phyloP scores from a whole-genome alignment of 1,284 basidiomycete genomes.

The Boletus austroedulis region DNA sequence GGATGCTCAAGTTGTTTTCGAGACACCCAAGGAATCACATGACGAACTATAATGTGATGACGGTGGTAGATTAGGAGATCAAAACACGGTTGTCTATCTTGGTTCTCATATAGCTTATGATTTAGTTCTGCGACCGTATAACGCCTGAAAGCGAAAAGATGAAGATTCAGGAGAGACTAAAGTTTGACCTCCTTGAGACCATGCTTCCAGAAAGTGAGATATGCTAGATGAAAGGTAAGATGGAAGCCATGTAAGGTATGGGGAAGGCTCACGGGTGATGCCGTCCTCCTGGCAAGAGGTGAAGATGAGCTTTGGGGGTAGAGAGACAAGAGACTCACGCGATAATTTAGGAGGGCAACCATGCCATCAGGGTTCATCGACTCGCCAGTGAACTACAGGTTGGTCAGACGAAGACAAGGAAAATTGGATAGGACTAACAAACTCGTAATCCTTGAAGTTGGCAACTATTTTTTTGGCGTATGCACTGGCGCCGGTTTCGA shows the following conservation, averaged over 20 bases:
- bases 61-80: conserved; percentile 19
- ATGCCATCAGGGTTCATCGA: conserved; percentile 85
- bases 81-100: conserved; percentile 25
- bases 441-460: conserved; percentile 92
- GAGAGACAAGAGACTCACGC: conserved; percentile 43
- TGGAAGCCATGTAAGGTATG: not conserved
- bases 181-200: conserved; percentile 78
- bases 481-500: conserved; percentile 79
- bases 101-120: conserved; percentile 13
- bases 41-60: conserved; percentile 28
- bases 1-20: conserved; percentile 28
- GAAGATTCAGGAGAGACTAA: conserved; percentile 32
- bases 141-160: not conserved
- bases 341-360: conserved; percentile 86
- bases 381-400: conserved; percentile 79
- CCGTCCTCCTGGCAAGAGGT: conserved; percentile 56
- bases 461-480: conserved; percentile 87
- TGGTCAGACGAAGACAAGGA: not conserved
- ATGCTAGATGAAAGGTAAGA: conserved; percentile 53
- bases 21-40: conserved; percentile 26
- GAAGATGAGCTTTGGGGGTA: conserved; percentile 1
- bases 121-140: conserved; percentile 15
- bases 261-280: conserved; percentile 60
- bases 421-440: conserved; percentile 46
- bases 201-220: conserved; percentile 93